A percentile compares a stretch with the other conserved stretches of the same genome.
Conservation (phyloP, 2,329 filamentous ascomycete genomes). For the Epichloe amarillans region DNA sequence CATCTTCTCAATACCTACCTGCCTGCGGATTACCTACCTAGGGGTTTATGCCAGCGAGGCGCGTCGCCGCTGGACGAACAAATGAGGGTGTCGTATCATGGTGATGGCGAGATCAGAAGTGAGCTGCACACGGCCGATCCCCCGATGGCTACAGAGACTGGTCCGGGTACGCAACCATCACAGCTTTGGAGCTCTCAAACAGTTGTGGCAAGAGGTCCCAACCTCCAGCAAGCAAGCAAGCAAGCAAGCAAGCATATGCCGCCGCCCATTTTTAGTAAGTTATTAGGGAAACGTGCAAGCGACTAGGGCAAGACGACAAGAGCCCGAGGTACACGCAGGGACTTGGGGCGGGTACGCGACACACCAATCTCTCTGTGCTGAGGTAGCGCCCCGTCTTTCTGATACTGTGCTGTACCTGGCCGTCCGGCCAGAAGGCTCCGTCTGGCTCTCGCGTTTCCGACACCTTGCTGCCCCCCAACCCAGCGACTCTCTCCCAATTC, state of each 20-base stretch:
- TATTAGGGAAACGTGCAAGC: too few relatives aligned
- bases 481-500: constrained; percentile 12
- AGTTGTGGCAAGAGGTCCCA: too few relatives aligned
- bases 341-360: constrained; percentile 24
- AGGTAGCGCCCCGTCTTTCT: constrained; percentile 19
- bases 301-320: neutral
- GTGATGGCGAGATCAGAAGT: neutral
- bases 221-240: too few relatives aligned
- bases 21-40: too few relatives aligned
- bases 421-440: neutral
- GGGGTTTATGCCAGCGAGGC: too few relatives aligned
- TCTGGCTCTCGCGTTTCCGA: constrained; percentile 3
- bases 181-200: neutral
- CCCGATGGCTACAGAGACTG: neutral
- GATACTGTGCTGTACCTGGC: constrained; percentile 26
- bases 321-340: constrained; percentile 13
- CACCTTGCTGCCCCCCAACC: constrained; percentile 15
- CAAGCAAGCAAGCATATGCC: too few relatives aligned
- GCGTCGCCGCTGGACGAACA: too few relatives aligned
- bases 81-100: neutral
- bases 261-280: too few relatives aligned
- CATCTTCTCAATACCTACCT: too few relatives aligned
- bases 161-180: neutral
- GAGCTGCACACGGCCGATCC: neutral
- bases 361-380: constrained; percentile 21